Percentiles rank a stretch among this genome's conserved stretches.
Evolutionary conservation across 345 rosid species (phyloP).

Genomic region (Eutrema heterophyllum): DNA sequence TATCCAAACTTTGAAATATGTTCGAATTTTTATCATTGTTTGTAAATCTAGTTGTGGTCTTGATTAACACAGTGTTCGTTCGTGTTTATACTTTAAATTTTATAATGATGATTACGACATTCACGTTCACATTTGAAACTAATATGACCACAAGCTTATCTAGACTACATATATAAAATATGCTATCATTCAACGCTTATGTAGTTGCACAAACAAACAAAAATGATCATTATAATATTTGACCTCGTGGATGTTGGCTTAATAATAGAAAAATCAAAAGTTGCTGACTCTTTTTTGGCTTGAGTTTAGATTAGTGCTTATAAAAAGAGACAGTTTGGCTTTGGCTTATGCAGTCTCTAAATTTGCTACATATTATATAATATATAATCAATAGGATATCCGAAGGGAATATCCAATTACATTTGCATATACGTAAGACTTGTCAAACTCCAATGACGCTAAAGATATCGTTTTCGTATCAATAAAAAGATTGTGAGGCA

Average conservation of each 20-base stretch:
- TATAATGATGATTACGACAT: not conserved
- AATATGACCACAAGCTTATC: not conserved
- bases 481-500: not conserved
- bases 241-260: not conserved
- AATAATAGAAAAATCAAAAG: conserved; percentile 1
- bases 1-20: too few species aligned
- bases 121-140: not conserved
- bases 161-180: not conserved
- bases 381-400: conserved; percentile 8
- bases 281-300: not conserved
- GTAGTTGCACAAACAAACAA: conserved; percentile 13
- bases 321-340: not conserved
- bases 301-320: not conserved
- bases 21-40: too few species aligned
- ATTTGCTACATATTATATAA: not conserved
- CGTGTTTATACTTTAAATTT: too few species aligned
- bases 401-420: conserved; percentile 26
- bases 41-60: too few species aligned
- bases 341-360: not conserved
- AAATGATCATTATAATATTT: not conserved
- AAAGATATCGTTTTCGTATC: conserved; percentile 6
- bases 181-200: not conserved
- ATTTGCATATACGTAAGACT: not conserved
- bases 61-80: too few species aligned
- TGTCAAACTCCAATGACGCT: conserved; percentile 7